phyloP scores from a whole-genome alignment of 208 protist genomes.

The Kentomonas sorsogonicus region DNA sequence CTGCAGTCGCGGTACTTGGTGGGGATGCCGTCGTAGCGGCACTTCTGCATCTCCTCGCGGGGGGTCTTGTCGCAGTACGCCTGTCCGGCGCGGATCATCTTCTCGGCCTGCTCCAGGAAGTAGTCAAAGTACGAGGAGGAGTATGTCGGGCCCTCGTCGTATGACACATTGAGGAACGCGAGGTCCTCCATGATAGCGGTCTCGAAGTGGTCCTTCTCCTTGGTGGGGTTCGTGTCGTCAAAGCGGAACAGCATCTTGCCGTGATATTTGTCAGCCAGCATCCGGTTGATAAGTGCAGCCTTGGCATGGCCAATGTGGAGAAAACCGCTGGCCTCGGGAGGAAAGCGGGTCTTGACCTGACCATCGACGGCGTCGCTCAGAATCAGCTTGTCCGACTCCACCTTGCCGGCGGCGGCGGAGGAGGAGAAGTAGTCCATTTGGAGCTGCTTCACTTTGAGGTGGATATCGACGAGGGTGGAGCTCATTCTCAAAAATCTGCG shows the following conservation, averaged over 20 bases:
- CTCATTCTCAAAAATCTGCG: background rate
- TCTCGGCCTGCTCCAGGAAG: constrained; percentile 84
- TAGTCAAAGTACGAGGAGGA: constrained; percentile 98
- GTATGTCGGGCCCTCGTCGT: constrained; percentile 86
- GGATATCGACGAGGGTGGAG: constrained; percentile 58
- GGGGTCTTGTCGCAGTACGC: constrained; percentile 98
- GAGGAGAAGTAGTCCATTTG: constrained; percentile 18
- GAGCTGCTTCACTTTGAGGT: constrained; percentile 49
- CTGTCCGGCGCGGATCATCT: constrained; percentile 87
- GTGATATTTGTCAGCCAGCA: constrained; percentile 94
- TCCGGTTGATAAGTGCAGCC: constrained; percentile 97
- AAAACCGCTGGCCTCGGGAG: constrained; percentile 96
- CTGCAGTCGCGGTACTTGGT: constrained; percentile 81
- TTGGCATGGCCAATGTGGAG: constrained; percentile 98
- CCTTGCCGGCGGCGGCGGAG: background rate
- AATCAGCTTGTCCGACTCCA: constrained; percentile 67
- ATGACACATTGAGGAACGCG: constrained; percentile 83
- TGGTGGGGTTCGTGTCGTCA: constrained; percentile 99
- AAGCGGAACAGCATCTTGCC: constrained; percentile 98
- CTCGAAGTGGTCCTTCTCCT: constrained; percentile 97
- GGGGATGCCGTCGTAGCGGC: constrained; percentile 88
- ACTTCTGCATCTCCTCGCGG: constrained; percentile 92
- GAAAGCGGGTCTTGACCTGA: constrained; percentile 95
- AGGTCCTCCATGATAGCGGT: constrained; percentile 95
- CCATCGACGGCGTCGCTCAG: constrained; percentile 82